Evolutionary conservation across 306 rosid genomes (phyloP), one percentile per base, ranked within the genome.

Genomic region (Vigna mungo): DNA sequence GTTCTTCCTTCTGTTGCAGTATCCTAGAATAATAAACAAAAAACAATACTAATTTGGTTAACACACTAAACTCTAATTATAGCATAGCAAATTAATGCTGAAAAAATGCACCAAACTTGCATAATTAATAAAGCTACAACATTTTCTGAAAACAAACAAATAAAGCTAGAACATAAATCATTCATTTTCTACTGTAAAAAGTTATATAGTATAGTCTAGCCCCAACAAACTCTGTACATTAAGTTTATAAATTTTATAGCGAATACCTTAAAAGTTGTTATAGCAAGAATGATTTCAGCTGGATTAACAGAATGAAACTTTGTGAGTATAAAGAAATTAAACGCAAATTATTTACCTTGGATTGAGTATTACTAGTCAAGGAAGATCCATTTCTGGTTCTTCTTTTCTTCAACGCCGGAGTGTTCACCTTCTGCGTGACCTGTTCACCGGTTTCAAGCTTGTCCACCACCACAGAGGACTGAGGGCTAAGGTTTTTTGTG

Each of bases 361-460:
- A 84, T 55, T 85, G 84, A 30, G 86, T 62, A 49, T 80, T 79
- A 70, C 4, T 44, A 44, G 49, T 81, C 15, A 78, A 60, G 62
- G 86, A 81, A 64, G 86, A 69, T 37, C 81, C 77, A 48, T 77
- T 83, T 66, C 83, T 86, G 68, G 53, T 49, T 73, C 79, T 84
- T 36, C 89, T 93, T 67, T 84, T 90, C 81, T 84, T 90, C 41
- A 81, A 81, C 74, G 47, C 32, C 51, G 85, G 81, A 34, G 61
- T 43, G 9, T 54, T 18, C 15, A 78, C 56, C 59, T 85, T 85
- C 58, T 88, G 89, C 34, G 86, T 81, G 30, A 85, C 91, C 30
- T 89, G 91, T 39, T 87, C 92, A 16, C 89, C 88, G 1, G 66
- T 86, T 76, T 90, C 93, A 66, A 88, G 87, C 84, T 85, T 87